Evolutionary conservation across 768 basidiomycete species (phyloP), one percentile per base, ranked within the genome.

Genomic region (Butyriboletus loyo): DNA sequence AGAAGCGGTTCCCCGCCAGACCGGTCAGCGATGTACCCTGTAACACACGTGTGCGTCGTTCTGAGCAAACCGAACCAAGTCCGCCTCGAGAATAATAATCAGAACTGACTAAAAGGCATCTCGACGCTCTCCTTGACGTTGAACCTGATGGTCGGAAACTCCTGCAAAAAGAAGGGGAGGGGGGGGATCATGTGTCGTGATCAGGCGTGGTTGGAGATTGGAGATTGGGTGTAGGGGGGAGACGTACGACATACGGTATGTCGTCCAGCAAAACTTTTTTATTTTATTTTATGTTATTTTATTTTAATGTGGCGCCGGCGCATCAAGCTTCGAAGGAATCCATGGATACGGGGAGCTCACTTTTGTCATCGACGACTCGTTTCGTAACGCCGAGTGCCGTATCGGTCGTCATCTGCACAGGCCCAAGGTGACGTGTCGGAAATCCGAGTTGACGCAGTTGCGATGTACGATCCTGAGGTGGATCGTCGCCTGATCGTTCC

Each of bases 351-450:
- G 9, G 24, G 34, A n/a, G 63, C 77, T 47, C 55, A 85, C 84
- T 72, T 63, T 83, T 78, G 66, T 94, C 89, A 42, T 85, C 69
- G 0, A 93, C 85, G 15, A 95, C 86, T 5, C 82, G 70, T 65
- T 92, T 94, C 1, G 92, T 92, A 5, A 97, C 96, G 5, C 88
- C 92, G 0, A 98, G 75, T 1, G 96, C 96, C 2, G 96, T 98
- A 71, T 99, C 96, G 0, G 97, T 99, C 30, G 97, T 98, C 97
- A 99, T 99, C 71, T 99, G 97, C 1, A 92, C 76, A 2, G 84
- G 74, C 0, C 93, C 94, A 8, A 99, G 76, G 68, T 89, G 90
- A 30, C 97, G 81, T 7, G 81, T 81, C 1, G 92, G 89, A 67
- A 96, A 99, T 1, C 94, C 94, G 34, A 93, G 73, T 15, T 77